A percentile compares a stretch with the other conserved stretches of the same genome.
Conservation (phyloP, 2,329 filamentous ascomycete species). For the Pestalotiopsis sp. region DNA sequence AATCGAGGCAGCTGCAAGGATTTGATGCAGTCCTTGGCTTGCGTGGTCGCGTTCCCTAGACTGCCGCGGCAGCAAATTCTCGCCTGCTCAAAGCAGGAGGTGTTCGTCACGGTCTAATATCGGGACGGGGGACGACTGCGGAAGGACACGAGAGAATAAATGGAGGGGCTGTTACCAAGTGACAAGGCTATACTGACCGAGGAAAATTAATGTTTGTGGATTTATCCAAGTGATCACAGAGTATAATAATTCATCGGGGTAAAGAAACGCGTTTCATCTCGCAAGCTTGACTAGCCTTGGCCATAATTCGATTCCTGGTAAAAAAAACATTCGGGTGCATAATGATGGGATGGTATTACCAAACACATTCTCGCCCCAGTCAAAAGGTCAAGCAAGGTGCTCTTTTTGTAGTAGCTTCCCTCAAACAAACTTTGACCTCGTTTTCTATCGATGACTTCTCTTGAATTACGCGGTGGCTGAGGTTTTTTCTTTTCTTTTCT, state of each 20-base stretch:
- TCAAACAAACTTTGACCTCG: no score
- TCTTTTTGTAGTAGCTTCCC: no score
- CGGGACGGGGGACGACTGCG: conserved; percentile 11
- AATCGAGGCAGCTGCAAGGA: conserved; percentile 3
- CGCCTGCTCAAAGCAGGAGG: conserved; percentile 15
- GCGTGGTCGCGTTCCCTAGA: background rate
- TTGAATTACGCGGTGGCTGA: no score
- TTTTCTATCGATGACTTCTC: no score
- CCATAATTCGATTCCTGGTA: background rate
- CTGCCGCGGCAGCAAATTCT: background rate
- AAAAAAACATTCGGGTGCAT: background rate
- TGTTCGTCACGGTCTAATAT: conserved; percentile 6
- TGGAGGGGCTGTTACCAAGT: background rate
- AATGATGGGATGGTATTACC: background rate
- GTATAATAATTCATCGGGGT: background rate
- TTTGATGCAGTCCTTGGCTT: background rate
- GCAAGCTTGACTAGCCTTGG: conserved; percentile 5
- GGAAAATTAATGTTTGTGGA: background rate
- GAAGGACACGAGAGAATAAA: conserved; percentile 7
- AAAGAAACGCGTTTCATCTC: conserved; percentile 3
- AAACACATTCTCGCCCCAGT: background rate
- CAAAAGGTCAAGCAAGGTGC: no score
- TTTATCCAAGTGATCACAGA: background rate
- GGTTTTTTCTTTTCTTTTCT: background rate
- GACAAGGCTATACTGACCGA: background rate